A percentile compares a stretch with the other conserved stretches of the same genome.
These are phyloP conservation scores for Linnemannia exigua DNA, from an alignment of 192 early-diverging fungal genomes.

Conservation along the genomic window DNA sequence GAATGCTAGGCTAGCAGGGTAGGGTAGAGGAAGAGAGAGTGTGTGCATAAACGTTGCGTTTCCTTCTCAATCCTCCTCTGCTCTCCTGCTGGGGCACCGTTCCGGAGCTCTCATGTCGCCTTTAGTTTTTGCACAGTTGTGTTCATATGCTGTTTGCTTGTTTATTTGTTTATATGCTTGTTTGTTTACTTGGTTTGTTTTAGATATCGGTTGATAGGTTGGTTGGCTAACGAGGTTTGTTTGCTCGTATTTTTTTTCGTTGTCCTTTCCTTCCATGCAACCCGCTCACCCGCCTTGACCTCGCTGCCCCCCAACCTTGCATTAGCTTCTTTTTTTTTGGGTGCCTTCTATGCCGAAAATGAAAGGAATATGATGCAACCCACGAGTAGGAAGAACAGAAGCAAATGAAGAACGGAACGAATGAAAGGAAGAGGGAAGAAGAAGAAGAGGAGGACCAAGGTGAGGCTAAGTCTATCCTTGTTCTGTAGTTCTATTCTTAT, in stretches of 20 bases:
- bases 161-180: background rate
- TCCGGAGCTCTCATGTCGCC: background rate
- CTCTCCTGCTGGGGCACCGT: background rate
- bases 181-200: background rate
- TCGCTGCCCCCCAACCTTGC: background rate
- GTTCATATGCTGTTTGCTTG: background rate
- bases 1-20: background rate
- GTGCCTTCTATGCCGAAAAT: background rate
- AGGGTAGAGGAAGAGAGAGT: background rate
- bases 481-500: too few relatives aligned
- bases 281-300: background rate
- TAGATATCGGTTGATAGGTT: background rate
- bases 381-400: too few relatives aligned
- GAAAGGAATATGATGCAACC: too few relatives aligned
- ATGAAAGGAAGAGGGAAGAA: too few relatives aligned
- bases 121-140: too few relatives aligned
- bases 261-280: background rate
- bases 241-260: background rate
- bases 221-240: background rate
- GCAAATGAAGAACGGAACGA: too few relatives aligned
- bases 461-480: too few relatives aligned
- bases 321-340: background rate
- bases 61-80: background rate
- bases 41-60: constrained; percentile 3
- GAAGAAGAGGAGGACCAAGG: too few relatives aligned